Conservation (phyloP, 441 rosid genomes). For the Adansonia gregorii region DNA sequence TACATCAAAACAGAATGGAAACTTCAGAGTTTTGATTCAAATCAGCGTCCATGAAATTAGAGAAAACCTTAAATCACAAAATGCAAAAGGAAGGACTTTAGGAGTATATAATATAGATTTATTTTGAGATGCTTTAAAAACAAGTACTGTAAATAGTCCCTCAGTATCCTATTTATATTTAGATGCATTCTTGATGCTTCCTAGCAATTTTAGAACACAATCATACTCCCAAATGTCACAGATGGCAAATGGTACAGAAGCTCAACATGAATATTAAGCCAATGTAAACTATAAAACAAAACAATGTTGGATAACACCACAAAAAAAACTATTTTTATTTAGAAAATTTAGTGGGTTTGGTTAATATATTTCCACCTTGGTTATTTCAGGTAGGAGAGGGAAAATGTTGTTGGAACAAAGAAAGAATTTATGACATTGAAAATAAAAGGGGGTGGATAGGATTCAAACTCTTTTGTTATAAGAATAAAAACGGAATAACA, state of each 20-base stretch:
- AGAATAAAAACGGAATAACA: background rate
- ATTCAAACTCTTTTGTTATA: background rate
- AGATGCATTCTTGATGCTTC: background rate
- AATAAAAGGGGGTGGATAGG: background rate
- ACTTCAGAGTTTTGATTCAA: background rate
- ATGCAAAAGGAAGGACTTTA: constrained; percentile 3
- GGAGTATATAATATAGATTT: background rate
- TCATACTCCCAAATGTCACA: constrained; percentile 12
- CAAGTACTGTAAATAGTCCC: background rate
- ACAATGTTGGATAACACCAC: constrained; percentile 6
- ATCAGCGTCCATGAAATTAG: background rate
- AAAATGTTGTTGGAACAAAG: constrained; percentile 18
- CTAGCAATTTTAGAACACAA: background rate
- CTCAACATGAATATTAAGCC: background rate
- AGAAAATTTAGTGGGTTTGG: background rate
- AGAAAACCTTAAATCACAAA: constrained; percentile 8
- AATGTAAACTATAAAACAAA: background rate
- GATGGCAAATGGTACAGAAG: background rate
- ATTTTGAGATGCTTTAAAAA: background rate
- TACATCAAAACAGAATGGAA: background rate
- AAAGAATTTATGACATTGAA: background rate
- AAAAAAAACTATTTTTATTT: background rate
- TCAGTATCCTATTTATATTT: background rate
- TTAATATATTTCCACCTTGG: background rate
- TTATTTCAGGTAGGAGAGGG: background rate